Percentiles rank a stretch among this genome's conserved stretches.
Conservation (phyloP, 176 grass and related monocot species). For the Triticum dicoccoides region DNA sequence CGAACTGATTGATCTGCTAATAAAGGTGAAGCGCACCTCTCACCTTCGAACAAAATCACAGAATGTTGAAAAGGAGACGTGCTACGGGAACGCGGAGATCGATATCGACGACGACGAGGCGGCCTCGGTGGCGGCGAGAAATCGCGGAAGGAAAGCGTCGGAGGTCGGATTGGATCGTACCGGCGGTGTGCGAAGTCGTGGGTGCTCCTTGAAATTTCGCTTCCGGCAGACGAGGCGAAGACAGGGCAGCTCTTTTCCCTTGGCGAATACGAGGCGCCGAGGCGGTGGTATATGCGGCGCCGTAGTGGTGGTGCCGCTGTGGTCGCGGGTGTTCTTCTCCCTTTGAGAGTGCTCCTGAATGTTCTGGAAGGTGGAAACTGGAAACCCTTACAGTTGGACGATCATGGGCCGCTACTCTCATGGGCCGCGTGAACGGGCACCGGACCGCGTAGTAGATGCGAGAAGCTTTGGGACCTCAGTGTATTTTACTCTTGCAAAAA, state of each 20-base stretch:
- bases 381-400: neutral
- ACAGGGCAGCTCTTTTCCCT: neutral
- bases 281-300: slow-evolving; percentile 17
- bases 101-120: neutral
- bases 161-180: slow-evolving; percentile 4
- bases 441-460: no score
- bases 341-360: slow-evolving; percentile 12
- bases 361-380: slow-evolving; percentile 26
- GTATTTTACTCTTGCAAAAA: no score
- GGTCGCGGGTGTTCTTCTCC: neutral
- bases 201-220: neutral
- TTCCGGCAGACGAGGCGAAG: neutral
- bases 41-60: neutral
- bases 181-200: neutral
- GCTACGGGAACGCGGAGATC: neutral
- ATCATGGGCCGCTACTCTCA: neutral
- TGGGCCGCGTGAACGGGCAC: neutral
- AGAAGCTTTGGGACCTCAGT: no score
- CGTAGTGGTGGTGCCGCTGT: neutral
- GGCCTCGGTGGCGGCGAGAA: neutral
- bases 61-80: neutral
- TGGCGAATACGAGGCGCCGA: neutral
- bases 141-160: no score
- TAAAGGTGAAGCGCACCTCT: neutral
- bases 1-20: neutral